Base-by-base conservation (phyloP, 768 basidiomycete genomes). In the Leccinum uliginosum region DNA sequence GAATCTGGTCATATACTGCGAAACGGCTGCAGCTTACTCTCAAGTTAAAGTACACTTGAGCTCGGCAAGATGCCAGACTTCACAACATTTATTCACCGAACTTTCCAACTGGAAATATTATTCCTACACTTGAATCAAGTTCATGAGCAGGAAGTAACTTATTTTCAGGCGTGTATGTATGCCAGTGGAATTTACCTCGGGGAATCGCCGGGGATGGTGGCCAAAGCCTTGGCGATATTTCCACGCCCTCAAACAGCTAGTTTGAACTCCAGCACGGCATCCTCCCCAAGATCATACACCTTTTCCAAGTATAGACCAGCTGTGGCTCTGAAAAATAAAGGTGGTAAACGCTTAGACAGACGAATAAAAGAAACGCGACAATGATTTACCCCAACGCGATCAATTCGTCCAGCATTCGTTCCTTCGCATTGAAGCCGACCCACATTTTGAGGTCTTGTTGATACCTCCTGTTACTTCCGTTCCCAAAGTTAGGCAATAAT, bases 381-480 rank as follows among this genome's bases (percentile, higher is more conserved):
- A 27, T 7, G 17, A 55, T 60, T 54, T 27, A 61, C 60, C 73
- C 75, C 6, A 80, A 56, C 1, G 69, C 56, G 5, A 75, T 69
- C 50, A 74, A 77, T 5, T 80, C 74, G 2, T 73, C 59, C 14
- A 81, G 47, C 0, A 73, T 75, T 3, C 80, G 74, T 54, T 80
- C 79, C 61, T 75, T 71, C 8, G 71, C 64, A 54, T 82, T 79
- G 11, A 75, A 62, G 19, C 69, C 21, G 21, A 65, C 50, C 74
- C 80, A 75, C 80, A 82, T 79, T 50, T 72, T 74, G 43, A 81
- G 49, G 54, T 82, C 81, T 47, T 75, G 74, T 32, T 76, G 65
- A 59, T 81, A 81, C 27, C 67, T 66, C 6, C 74, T 65, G 43
- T 75, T 65, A 38, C 67, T 69, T 2, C 76, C 80, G 6, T 74